Conservation (phyloP, 2,329 filamentous ascomycete genomes). For the Aspergillus quadricinctus region DNA sequence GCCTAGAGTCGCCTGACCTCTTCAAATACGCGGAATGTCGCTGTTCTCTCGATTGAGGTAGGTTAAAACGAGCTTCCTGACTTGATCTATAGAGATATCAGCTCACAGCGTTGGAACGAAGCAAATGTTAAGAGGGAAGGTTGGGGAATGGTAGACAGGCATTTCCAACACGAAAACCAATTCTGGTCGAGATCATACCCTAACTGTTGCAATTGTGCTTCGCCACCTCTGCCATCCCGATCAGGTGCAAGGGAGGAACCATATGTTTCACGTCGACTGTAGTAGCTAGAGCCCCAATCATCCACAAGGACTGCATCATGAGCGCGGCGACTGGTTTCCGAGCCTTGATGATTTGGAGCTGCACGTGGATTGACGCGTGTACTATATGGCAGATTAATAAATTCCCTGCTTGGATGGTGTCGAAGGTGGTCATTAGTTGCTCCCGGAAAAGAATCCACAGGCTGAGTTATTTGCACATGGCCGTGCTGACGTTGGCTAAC, state of each 20-base stretch:
- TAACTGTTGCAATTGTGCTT: constrained; percentile 11
- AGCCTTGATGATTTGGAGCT: constrained; percentile 8
- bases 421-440: constrained; percentile 9
- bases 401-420: constrained; percentile 10
- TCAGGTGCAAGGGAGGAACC: constrained; percentile 9
- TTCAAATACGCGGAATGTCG: constrained; percentile 21
- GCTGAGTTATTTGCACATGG: constrained; percentile 11
- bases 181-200: constrained; percentile 18
- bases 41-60: constrained; percentile 16
- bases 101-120: neutral
- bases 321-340: constrained; percentile 7
- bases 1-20: constrained; percentile 16
- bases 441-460: constrained; percentile 13
- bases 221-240: constrained; percentile 13
- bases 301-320: constrained; percentile 14
- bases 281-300: constrained; percentile 2
- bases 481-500: constrained; percentile 16
- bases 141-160: neutral
- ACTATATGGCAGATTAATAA: constrained; percentile 8
- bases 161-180: neutral
- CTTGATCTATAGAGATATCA: constrained; percentile 12
- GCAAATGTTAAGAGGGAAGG: neutral
- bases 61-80: constrained; percentile 15
- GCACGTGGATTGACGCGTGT: constrained; percentile 10
- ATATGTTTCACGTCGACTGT: constrained; percentile 1